Percentiles rank a stretch among this genome's conserved stretches.
Evolutionary conservation across 108 stramenopile species (phyloP).

Genomic region (Fragilaria crotonensis): DNA sequence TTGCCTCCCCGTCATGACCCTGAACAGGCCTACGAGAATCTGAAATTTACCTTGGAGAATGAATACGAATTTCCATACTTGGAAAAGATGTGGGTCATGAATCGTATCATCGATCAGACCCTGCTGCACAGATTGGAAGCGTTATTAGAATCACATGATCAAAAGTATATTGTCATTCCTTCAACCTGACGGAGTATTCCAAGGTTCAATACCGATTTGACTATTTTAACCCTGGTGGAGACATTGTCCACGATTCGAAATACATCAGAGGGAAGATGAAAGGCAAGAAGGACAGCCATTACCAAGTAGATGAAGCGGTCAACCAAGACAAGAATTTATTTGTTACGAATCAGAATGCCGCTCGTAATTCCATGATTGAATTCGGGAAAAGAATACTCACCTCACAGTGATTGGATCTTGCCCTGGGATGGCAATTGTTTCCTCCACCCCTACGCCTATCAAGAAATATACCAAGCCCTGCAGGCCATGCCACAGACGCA

Average conservation of each 20-base stretch:
- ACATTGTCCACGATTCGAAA: too few species aligned
- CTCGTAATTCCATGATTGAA: constrained; percentile 1
- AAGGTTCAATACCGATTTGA: not conserved
- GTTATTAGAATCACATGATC: not conserved
- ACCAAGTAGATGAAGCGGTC: too few species aligned
- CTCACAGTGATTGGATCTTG: not conserved
- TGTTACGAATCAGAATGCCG: too few species aligned
- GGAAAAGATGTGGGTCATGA: constrained; percentile 1
- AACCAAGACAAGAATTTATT: too few species aligned
- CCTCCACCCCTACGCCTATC: not conserved
- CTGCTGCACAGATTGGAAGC: not conserved
- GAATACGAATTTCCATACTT: not conserved
- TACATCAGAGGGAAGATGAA: too few species aligned
- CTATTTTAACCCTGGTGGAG: not conserved
- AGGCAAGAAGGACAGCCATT: too few species aligned
- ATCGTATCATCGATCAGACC: not conserved
- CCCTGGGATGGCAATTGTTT: constrained; percentile 6
- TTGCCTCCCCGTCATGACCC: constrained; percentile 4
- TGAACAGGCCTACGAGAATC: not conserved
- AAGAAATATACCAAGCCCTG: not conserved
- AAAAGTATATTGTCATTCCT: not conserved
- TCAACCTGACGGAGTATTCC: not conserved
- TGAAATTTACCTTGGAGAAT: not conserved
- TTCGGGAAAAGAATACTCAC: not conserved
- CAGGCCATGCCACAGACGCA: not conserved